Conservation (phyloP, 805 yeast species). For the Nakazawaea siamensis region DNA sequence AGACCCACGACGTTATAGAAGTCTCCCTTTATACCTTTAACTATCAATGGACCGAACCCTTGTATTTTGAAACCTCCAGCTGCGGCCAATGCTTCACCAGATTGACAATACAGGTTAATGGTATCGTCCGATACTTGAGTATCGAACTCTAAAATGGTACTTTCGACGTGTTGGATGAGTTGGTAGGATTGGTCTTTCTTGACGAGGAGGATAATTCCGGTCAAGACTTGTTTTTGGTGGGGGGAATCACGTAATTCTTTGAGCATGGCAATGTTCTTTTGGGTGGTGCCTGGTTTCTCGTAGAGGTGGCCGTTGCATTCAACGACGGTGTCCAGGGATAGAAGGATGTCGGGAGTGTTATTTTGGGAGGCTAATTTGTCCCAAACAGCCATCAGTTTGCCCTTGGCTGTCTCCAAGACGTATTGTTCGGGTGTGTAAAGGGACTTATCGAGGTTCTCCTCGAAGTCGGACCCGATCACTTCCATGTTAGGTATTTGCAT, state of each 20-base stretch:
- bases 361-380: constrained; percentile 20
- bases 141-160: constrained; percentile 29
- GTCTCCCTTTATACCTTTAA: constrained; percentile 67
- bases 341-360: constrained; percentile 18
- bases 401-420: constrained; percentile 60
- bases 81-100: constrained; percentile 70
- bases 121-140: constrained; percentile 41
- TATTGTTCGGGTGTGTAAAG: constrained; percentile 45
- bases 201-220: constrained; percentile 37
- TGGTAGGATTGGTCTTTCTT: constrained; percentile 12
- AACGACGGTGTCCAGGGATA: constrained; percentile 80
- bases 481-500: constrained; percentile 39
- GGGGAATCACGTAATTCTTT: constrained; percentile 34
- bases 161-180: constrained; percentile 15
- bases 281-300: constrained; percentile 70
- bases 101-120: constrained; percentile 51
- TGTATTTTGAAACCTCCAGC: constrained; percentile 94
- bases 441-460: constrained; percentile 63
- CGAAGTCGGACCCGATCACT: constrained; percentile 59
- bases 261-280: constrained; percentile 42
- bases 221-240: constrained; percentile 38
- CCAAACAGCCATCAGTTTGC: constrained; percentile 61
- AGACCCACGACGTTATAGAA: constrained; percentile 82
- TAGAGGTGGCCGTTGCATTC: constrained; percentile 49
- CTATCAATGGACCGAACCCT: constrained; percentile 58